Percentiles rank a stretch among this genome's conserved stretches.
Evolutionary conservation across 1,284 basidiomycete species (phyloP).

Genomic region (Malassezia pachydermatis): DNA sequence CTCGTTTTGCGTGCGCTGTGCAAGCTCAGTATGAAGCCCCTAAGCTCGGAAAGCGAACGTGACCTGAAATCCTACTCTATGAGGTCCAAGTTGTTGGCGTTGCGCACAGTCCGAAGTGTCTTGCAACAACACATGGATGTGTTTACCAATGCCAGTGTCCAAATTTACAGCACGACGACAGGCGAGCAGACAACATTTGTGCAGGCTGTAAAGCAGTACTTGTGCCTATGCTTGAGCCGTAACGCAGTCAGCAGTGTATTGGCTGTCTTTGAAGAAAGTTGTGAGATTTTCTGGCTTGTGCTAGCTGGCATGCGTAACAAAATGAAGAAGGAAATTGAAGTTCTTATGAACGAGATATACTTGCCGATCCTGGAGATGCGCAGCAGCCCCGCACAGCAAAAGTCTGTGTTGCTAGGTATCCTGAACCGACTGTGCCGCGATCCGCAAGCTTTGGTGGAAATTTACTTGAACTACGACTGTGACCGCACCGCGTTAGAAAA

Average conservation of each 20-base stretch:
- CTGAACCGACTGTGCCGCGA: constrained; percentile 38
- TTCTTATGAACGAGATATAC: constrained; percentile 95
- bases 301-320: constrained; percentile 85
- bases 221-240: constrained; percentile 82
- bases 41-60: constrained; percentile 43
- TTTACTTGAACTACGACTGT: constrained; percentile 48
- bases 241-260: constrained; percentile 91
- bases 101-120: constrained; percentile 43
- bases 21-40: constrained; percentile 47
- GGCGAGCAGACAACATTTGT: constrained; percentile 46
- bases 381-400: constrained; percentile 76
- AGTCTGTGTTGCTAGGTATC: constrained; percentile 40
- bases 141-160: constrained; percentile 40
- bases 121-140: constrained; percentile 39
- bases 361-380: constrained; percentile 97
- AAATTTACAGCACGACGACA: constrained; percentile 42
- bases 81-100: constrained; percentile 45
- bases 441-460: constrained; percentile 46
- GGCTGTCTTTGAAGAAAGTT: constrained; percentile 94
- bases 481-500: constrained; percentile 46
- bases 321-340: constrained; percentile 99
- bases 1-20: constrained; percentile 45
- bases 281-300: constrained; percentile 97
- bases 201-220: constrained; percentile 48
- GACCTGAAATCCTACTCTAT: constrained; percentile 46